Evolutionary conservation across 768 basidiomycete species (phyloP).

Genomic region (Daedaleopsis sinensis): DNA sequence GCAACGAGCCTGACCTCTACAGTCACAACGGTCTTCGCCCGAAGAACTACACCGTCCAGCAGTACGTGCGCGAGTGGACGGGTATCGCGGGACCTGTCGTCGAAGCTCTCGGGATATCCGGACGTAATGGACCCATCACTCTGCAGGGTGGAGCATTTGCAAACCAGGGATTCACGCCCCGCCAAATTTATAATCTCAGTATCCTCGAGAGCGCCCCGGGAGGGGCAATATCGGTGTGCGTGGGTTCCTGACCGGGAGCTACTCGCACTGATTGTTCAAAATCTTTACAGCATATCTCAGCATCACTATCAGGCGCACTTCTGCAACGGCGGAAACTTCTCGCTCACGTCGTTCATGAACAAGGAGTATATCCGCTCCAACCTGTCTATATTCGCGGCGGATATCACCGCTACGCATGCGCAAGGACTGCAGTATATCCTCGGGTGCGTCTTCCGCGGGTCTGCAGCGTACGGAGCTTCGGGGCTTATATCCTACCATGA

Average conservation of each 20-base stretch:
- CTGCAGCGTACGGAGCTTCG: conserved; percentile 25
- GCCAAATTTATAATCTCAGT: conserved; percentile 55
- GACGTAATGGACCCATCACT: conserved; percentile 20
- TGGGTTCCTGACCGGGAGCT: conserved; percentile 2
- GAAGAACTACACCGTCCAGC: conserved; percentile 30
- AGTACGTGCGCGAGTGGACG: conserved; percentile 35
- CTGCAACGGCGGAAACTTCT: conserved; percentile 53
- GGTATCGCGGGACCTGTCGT: conserved; percentile 28
- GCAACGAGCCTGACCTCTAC: conserved; percentile 39
- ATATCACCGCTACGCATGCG: conserved; percentile 51
- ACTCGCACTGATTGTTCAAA: background rate
- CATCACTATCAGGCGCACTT: conserved; percentile 58
- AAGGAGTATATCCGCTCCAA: conserved; percentile 61
- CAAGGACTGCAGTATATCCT: conserved; percentile 58
- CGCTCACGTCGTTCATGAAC: conserved; percentile 67
- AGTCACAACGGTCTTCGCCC: conserved; percentile 32
- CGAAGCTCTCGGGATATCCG: conserved; percentile 24
- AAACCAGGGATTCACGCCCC: conserved; percentile 54
- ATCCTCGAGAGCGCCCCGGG: conserved; percentile 53
- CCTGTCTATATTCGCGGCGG: conserved; percentile 50
- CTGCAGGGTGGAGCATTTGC: conserved; percentile 32
- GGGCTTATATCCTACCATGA: too few relatives aligned
- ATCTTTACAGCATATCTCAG: conserved; percentile 57
- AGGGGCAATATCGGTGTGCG: conserved; percentile 55
- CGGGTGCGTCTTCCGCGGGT: conserved; percentile 47